These are phyloP conservation scores for Penicillium expansum DNA, from an alignment of 2,329 filamentous ascomycete species.

Conservation along the genomic window DNA sequence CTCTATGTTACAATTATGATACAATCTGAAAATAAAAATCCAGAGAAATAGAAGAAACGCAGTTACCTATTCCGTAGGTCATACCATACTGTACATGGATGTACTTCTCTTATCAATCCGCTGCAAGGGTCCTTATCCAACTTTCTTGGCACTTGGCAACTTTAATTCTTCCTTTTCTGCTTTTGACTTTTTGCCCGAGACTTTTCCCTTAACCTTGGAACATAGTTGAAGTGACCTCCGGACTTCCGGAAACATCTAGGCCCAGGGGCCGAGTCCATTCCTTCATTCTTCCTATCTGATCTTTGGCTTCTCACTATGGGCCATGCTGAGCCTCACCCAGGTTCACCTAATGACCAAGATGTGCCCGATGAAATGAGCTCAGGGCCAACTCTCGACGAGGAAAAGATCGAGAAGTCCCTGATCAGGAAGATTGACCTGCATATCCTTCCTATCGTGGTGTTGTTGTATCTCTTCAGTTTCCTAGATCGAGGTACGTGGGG, in stretches of 20 bases:
- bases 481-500: conserved; percentile 56
- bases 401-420: conserved; percentile 29
- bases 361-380: conserved; percentile 16
- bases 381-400: conserved; percentile 25
- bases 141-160: conserved; percentile 16
- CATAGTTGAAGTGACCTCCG: background rate
- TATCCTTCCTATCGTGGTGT: conserved; percentile 42
- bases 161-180: conserved; percentile 10
- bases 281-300: background rate
- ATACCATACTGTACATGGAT: background rate
- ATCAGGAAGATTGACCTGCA: conserved; percentile 43
- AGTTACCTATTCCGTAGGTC: background rate
- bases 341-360: conserved; percentile 11
- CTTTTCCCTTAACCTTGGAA: background rate
- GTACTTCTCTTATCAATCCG: conserved; percentile 4
- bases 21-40: background rate
- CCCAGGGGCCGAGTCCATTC: background rate
- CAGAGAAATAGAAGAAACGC: background rate
- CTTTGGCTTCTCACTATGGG: conserved; percentile 12
- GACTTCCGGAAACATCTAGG: background rate
- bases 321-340: conserved; percentile 16
- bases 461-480: conserved; percentile 69
- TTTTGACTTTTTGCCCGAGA: background rate
- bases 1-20: background rate
- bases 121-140: background rate